Base-by-base conservation (phyloP, 202 grass and related monocot genomes). In the Zoysia matrella region DNA sequence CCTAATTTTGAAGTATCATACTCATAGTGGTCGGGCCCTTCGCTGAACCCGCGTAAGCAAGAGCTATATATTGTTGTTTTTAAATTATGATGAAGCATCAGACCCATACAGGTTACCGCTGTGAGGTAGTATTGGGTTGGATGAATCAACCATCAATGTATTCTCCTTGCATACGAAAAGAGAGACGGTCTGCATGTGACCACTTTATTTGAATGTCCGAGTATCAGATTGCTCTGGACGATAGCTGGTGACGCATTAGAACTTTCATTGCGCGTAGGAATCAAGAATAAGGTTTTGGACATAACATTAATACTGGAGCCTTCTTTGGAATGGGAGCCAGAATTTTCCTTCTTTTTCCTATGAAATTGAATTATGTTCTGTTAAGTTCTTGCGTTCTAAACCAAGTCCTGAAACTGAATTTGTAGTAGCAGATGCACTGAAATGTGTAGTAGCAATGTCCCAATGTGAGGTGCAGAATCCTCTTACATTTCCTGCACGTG, bases 391-490 rank as follows among this genome's bases (percentile, higher is more conserved):
- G 22, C 22, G 22, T 30, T 30, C 22, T 30, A 30, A 30, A 30
- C 0, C 22, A 30, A 70, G 60, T 36, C 18, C 39, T 44, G 60
- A 5, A 71, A 46, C 11, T 13, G 52, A 18, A 70, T 75, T 70
- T 65, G 64, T 56, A 18, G 18, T 41, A n/a, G 6, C 3, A 18
- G 67, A 63, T 80, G 62, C 71, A 18, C 15, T 13, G 8, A 53
- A 51, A 52, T 60, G 86, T 61, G 58, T 11, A 49, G 46, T 30
- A 30, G 22, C 22, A 30, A 30, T 30, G 22, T 30, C 22, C 22
- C 52, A 68, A 67, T 57, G 80, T 83, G 68, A 78, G 86, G 74
- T 61, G 77, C 72, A 58, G 44, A 76, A 15, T 39, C 16, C 57
- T 70, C 69, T 55, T 12, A 69, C 75, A 69, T 64, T 80, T 74